Evolutionary conservation across 169 alveolate genomes (phyloP).

Genomic region (Perkinsus olseni): DNA sequence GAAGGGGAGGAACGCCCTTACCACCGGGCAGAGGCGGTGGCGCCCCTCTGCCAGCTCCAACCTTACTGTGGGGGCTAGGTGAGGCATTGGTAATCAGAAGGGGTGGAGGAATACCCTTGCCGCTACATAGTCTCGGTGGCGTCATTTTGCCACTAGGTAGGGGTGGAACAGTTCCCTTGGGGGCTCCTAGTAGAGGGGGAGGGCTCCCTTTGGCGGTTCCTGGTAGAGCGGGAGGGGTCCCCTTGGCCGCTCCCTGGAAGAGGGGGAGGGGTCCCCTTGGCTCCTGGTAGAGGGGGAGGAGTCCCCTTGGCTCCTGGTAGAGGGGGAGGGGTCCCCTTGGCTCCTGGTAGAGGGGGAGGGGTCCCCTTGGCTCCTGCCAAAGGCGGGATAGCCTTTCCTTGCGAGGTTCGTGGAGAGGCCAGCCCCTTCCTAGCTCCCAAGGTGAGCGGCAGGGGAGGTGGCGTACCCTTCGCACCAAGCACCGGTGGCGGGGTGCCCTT

Average conservation of each 20-base stretch:
- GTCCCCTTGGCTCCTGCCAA: no score
- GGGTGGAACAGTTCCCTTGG: neutral
- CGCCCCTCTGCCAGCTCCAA: neutral
- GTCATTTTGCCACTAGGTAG: neutral
- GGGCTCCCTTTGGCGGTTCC: neutral
- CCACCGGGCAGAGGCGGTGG: neutral
- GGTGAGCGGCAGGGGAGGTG: no score
- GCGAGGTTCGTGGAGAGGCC: no score
- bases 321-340: neutral
- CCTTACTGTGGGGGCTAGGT: neutral
- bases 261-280: neutral
- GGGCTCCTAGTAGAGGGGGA: neutral
- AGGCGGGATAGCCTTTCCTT: no score
- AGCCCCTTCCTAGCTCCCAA: no score
- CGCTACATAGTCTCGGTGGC: neutral
- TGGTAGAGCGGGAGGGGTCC: neutral
- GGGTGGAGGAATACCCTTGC: neutral
- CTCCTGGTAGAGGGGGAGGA: neutral
- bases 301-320: neutral
- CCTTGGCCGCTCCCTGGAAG: neutral
- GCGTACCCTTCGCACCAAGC: no score
- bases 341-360: neutral
- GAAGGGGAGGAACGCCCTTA: neutral
- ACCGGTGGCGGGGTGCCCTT: no score
- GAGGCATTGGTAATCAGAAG: neutral